Percentiles rank a stretch among this genome's conserved stretches.
These are phyloP conservation scores for Pythium scleroteichum DNA, from an alignment of 352 stramenopile species.

Conservation along the genomic window DNA sequence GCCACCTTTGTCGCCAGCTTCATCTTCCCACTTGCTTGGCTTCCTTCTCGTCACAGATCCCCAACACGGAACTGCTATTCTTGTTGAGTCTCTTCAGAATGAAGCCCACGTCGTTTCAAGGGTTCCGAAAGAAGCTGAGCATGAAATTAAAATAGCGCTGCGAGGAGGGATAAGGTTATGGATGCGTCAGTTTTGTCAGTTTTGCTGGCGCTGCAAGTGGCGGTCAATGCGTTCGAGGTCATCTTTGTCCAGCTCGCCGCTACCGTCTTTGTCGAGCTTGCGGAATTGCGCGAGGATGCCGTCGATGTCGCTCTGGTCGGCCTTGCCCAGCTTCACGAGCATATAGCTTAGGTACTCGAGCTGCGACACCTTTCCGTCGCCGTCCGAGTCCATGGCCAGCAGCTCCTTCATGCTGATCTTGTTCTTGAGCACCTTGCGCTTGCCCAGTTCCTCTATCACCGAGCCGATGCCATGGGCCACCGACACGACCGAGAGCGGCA, in stretches of 20 bases:
- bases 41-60: background rate
- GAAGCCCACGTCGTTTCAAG: too few relatives aligned
- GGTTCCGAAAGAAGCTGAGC: too few relatives aligned
- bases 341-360: conserved; percentile 74
- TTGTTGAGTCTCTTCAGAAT: too few relatives aligned
- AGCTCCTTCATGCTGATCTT: conserved; percentile 81
- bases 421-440: conserved; percentile 57
- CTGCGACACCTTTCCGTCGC: conserved; percentile 66
- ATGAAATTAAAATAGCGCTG: too few relatives aligned
- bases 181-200: conserved; percentile 10
- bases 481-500: conserved; percentile 62
- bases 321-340: conserved; percentile 76
- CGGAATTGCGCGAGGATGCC: conserved; percentile 64
- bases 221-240: conserved; percentile 62
- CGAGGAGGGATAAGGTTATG: too few relatives aligned
- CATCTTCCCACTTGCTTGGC: background rate
- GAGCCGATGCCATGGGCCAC: conserved; percentile 68
- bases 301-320: conserved; percentile 62
- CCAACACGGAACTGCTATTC: background rate
- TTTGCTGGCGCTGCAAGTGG: conserved; percentile 47
- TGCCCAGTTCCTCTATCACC: conserved; percentile 62
- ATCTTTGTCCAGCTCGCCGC: conserved; percentile 65
- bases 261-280: conserved; percentile 67
- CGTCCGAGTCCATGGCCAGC: conserved; percentile 64
- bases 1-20: conserved; percentile 5